A percentile compares a stretch with the other conserved stretches of the same genome.
These are phyloP conservation scores for Pleurotus cornucopiae DNA, from an alignment of 768 basidiomycete genomes.

Conservation along the genomic window DNA sequence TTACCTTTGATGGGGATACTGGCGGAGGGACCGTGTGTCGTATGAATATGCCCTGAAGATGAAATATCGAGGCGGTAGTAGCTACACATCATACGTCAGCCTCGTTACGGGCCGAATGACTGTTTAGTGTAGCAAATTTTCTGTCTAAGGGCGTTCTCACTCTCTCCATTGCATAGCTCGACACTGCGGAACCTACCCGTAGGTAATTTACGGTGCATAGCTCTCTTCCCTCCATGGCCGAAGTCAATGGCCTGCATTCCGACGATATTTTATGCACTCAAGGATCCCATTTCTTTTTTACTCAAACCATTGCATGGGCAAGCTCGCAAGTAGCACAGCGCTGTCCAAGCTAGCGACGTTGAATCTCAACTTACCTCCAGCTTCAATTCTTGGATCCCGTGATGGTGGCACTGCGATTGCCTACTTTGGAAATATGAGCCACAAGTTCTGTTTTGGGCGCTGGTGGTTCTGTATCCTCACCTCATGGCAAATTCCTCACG, in stretches of 20 bases:
- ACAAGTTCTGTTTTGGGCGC: neutral
- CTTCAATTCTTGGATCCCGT: neutral
- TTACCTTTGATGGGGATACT: slow-evolving; percentile 80
- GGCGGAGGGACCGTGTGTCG: slow-evolving; percentile 70
- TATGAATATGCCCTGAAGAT: slow-evolving; percentile 36
- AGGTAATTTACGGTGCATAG: too few relatives aligned
- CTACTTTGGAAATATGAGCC: neutral
- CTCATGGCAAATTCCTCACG: slow-evolving; percentile 25
- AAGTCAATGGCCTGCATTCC: too few relatives aligned
- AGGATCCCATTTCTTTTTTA: too few relatives aligned
- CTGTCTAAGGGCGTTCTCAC: too few relatives aligned
- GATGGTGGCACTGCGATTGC: neutral
- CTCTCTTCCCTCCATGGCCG: too few relatives aligned
- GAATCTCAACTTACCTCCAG: neutral
- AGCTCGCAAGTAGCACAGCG: too few relatives aligned
- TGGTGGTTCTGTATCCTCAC: neutral
- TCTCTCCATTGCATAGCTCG: too few relatives aligned
- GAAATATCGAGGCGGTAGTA: slow-evolving; percentile 11
- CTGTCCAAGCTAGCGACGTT: neutral
- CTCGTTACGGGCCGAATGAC: too few relatives aligned
- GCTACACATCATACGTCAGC: neutral
- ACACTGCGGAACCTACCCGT: too few relatives aligned
- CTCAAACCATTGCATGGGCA: too few relatives aligned
- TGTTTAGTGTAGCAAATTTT: too few relatives aligned
- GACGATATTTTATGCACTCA: too few relatives aligned